Base-by-base conservation (phyloP, 176 grass and related monocot genomes). In the Avena sativa region DNA sequence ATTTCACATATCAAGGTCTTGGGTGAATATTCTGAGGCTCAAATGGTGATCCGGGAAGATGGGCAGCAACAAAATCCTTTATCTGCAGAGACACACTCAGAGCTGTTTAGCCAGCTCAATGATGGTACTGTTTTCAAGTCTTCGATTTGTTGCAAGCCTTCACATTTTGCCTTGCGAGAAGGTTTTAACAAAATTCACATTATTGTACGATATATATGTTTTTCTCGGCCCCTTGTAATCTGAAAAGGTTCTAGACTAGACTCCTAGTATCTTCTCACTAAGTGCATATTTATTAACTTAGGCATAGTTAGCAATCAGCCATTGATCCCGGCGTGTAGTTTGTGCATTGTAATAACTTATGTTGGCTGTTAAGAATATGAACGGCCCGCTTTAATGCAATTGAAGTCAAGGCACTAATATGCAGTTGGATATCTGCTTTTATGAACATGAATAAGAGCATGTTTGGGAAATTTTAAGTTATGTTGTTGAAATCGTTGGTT, bases 11-110 rank as follows among this genome's bases (percentile, higher is more conserved):
- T 59, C 13, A 90, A 98, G 97, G 92, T 91, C 61, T 91, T 98
- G 90, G 87, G 85, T 89, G 89, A 92, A 92, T 98, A 96, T 86
- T 79, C 67, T 74, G 92, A 98, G 87, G 76, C 16, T 36, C 89
- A 91, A 87, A 79, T 34, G 50, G 60, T 65, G 1, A 84, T 19
- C 78, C 64, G 43, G 71, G 84, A 62, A 43, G 84, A 77, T 83
- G 81, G 60, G 48, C 75, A 80, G 49, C 93, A 86, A 79, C 92
- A 84, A 55, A 91, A 87, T 17, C 88, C 75, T 82, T 86, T 94
- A 36, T 84, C 65, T 47, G 91, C 87, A 53, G 95, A 90, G 76
- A 78, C 87, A 85, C 85, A 98, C 87, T 69, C 85, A 60, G 92
- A 96, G 80, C 85, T 98, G 53, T 86, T 88, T 79, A 81, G 19